phyloP scores from a whole-genome alignment of 345 rosid genomes.

The Bruguiera gymnorhiza region DNA sequence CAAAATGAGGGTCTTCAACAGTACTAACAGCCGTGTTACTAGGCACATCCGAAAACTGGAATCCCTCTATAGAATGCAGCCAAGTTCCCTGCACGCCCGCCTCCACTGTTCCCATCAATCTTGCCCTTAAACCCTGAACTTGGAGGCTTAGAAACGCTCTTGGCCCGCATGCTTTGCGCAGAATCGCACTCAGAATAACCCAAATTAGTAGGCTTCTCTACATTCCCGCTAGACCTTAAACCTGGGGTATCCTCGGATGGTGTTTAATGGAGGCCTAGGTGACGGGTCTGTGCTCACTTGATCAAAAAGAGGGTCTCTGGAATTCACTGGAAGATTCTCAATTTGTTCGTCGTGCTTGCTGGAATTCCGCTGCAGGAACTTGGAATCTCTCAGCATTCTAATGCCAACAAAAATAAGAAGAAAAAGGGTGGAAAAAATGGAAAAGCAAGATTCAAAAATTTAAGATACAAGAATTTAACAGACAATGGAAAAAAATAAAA shows the following conservation, averaged over 20 bases:
- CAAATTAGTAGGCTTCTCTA: constrained; percentile 34
- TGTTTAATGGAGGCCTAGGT: constrained; percentile 60
- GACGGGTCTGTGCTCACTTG: constrained; percentile 44
- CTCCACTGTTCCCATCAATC: constrained; percentile 44
- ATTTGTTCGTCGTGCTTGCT: not conserved
- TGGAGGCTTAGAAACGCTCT: constrained; percentile 87
- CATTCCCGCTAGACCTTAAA: constrained; percentile 46
- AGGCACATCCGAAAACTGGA: constrained; percentile 46
- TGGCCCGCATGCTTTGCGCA: constrained; percentile 72
- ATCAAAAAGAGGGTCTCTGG: constrained; percentile 40
- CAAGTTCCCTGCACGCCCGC: constrained; percentile 48
- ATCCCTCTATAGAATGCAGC: constrained; percentile 76
- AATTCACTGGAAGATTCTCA: constrained; percentile 36
- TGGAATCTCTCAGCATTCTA: not conserved
- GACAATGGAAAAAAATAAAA: too few species aligned
- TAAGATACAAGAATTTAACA: not conserved
- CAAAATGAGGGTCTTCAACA: constrained; percentile 88
- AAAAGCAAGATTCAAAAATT: not conserved
- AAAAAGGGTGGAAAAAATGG: too few species aligned
- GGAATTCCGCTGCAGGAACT: not conserved
- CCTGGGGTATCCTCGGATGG: constrained; percentile 50
- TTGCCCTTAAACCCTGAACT: constrained; percentile 52
- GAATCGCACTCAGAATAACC: constrained; percentile 56
- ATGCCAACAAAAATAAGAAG: not conserved
- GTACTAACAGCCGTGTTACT: constrained; percentile 47